A percentile compares a stretch with the other conserved stretches of the same genome.
Conservation (phyloP, 306 rosid species). For the Rosa rugosa region DNA sequence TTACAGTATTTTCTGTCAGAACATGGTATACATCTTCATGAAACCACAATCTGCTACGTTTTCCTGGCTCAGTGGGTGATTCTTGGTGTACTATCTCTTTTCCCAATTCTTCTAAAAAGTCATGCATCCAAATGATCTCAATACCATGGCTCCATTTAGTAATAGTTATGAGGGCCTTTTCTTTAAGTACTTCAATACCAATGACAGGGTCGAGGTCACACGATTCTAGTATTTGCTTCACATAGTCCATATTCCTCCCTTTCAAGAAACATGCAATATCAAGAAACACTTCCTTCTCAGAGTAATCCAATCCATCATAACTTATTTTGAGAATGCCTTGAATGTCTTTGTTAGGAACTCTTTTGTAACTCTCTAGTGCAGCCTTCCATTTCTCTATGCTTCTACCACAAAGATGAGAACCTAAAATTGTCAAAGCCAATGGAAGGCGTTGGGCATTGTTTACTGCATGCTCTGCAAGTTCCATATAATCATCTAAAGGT, state of each 20-base stretch:
- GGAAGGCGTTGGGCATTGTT: not conserved
- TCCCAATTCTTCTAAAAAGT: not conserved
- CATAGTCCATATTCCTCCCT: not conserved
- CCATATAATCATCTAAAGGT: not conserved
- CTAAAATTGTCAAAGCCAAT: not conserved
- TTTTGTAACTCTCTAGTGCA: not conserved
- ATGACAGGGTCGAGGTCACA: not conserved
- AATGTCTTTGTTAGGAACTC: not conserved
- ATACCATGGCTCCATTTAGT: not conserved
- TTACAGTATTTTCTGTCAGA: conserved; percentile 21
- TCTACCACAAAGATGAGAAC: not conserved
- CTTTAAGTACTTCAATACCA: not conserved
- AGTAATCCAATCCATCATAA: not conserved
- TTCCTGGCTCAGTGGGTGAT: not conserved
- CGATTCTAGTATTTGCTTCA: not conserved
- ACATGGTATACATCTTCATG: not conserved
- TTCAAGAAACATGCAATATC: not conserved
- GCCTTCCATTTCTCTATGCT: not conserved
- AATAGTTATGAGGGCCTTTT: not conserved
- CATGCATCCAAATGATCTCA: not conserved
- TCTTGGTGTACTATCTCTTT: not conserved
- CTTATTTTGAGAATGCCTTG: not conserved
- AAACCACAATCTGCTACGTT: not conserved
- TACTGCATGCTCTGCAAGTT: not conserved
- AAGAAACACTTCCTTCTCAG: not conserved